Base-by-base conservation (phyloP, 441 rosid species). In the Bruguiera hainesii region DNA sequence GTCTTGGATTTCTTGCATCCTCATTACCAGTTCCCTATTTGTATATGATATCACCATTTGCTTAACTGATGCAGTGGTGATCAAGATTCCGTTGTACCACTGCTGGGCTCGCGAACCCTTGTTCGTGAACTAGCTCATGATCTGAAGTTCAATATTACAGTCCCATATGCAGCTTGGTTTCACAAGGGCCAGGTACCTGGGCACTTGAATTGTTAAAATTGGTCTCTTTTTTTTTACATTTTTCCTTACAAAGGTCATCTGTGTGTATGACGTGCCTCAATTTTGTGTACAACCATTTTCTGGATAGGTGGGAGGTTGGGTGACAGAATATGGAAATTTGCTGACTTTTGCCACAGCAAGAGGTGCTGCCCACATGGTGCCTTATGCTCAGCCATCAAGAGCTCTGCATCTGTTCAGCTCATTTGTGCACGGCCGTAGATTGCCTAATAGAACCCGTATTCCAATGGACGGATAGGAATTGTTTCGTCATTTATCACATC, bases 281-380 rank as follows among this genome's bases (percentile, higher is more conserved):
- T 6, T 10, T 20, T 25, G 25, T 10, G 8, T 19, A 18, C 29
- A 33, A 30, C 31, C 20, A 8, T 25, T 37, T 33, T n/a, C 7
- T 55, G 28, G 9, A 46, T 42, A 91, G 96, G 96, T 93, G 49
- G 97, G 93, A 20, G 97, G 97, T 0, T 90, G 95, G 96, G 86
- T 73, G 4, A 87, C 81, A 0, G 95, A 93, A 63, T 90, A 93
- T 37, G 97, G 96, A n/a, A 83, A 87, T 2, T 48, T 87, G 16
- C 59, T 93, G 73, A 93, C 90, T 0, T 93, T 93, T 70, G 88
- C 85, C 25, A 90, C 95, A 0, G 96, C 90, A 37, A 75, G 95
- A 52, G 96, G 96, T 29, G 91, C 98, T 23, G 88, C 95, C 37
- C 97, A 90, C 78, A 90, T 90, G 98, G 97, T 90, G 55, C 91